Base-by-base conservation (phyloP, 1,284 basidiomycete genomes). In the Fomitopsis palustris region DNA sequence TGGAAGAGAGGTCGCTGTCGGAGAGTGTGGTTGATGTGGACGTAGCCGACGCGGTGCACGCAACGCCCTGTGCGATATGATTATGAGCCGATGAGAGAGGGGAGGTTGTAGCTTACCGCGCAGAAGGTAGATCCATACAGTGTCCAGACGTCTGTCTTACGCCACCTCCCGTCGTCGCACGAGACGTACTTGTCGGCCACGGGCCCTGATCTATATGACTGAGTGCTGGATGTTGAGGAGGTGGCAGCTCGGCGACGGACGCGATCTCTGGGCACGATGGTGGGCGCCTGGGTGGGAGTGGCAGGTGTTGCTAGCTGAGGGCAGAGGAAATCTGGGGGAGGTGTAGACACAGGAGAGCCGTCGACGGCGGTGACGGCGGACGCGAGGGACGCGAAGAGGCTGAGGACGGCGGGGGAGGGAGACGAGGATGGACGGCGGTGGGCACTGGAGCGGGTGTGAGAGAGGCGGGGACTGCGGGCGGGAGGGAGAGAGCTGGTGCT, bases 41-140 rank as follows among this genome's bases (percentile, higher is more conserved):
- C 7, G 58, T 37, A 10, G 60, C 25, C 19, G 42, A 55, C 27
- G 58, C 38, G 23, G 63, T 45, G n/a, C 59, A 53, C 45, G 57
- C 54, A 21, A 53, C 25, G n/a, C 54, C 62, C 64, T 69, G 31
- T n/a, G 7, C 25, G 29, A 19, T 12, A 38, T 59, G 57, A 57
- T 51, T 52, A 33, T 47, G 21, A 19, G 60, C 56, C 62, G 62
- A 33, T 52, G 56, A n/a, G 41, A 25, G 45, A 41, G 53, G 61
- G 56, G 42, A 56, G 54, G 37, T 21, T 16, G 12, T 21, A 59
- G 67, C 69, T 65, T 65, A 78, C 76, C 41, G 64, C 38, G 71
- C 85, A 79, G 59, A 85, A 75, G 21, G 82, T 80, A 27, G 82
- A 83, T 42, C 87, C 87, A 66, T 86, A 88, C 29, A 89, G 71